Evolutionary conservation across 202 grass and related monocot genomes (phyloP).

Genomic region (Eragrostis tef): DNA sequence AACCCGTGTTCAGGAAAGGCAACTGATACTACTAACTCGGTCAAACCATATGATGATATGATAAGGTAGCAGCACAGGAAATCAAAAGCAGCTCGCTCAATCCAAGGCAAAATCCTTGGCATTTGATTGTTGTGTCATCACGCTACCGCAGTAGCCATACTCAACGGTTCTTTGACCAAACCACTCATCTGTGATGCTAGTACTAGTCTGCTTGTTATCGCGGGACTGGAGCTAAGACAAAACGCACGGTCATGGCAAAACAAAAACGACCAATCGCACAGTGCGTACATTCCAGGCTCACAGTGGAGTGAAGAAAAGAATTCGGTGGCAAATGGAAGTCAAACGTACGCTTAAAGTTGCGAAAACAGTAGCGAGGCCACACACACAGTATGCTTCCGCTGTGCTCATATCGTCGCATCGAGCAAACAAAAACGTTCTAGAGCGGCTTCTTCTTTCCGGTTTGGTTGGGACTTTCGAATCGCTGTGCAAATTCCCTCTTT

Average conservation of each 20-base stretch:
- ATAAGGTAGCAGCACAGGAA: not conserved
- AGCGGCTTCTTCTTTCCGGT: not conserved
- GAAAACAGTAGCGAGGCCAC: not conserved
- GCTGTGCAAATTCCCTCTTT: not conserved
- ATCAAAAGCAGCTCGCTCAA: not conserved
- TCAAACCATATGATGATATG: slow-evolving; percentile 1
- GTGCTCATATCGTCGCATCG: not conserved
- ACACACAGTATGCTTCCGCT: not conserved
- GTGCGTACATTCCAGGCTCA: not conserved
- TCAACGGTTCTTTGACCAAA: slow-evolving; percentile 18
- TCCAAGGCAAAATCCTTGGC: slow-evolving; percentile 29
- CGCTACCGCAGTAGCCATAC: not conserved
- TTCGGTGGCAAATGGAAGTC: not conserved
- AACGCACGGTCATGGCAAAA: too few species aligned
- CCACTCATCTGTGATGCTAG: not conserved
- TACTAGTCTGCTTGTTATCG: not conserved
- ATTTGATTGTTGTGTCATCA: slow-evolving; percentile 42
- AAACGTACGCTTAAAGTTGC: slow-evolving; percentile 25
- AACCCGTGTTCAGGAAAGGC: not conserved
- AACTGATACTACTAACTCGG: not conserved
- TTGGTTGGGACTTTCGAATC: not conserved
- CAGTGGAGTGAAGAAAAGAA: not conserved
- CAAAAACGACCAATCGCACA: not conserved
- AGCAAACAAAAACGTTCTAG: not conserved
- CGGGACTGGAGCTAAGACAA: not conserved